These are phyloP conservation scores for Tricholoma sp. DNA, from an alignment of 768 basidiomycete genomes.

Conservation along the genomic window DNA sequence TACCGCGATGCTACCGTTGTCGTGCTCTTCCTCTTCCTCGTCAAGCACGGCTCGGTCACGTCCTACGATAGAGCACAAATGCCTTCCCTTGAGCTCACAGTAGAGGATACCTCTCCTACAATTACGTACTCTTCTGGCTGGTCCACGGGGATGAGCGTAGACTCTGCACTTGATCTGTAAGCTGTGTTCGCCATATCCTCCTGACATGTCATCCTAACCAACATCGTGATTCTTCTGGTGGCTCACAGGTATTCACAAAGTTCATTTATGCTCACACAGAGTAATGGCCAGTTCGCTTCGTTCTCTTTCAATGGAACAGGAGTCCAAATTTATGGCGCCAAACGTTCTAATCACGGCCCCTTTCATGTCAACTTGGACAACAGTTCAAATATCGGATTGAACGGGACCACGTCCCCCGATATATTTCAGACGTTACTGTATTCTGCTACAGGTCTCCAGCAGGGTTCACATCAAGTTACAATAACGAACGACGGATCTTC, in stretches of 20 bases:
- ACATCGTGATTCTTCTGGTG: neutral
- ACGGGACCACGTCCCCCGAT: constrained; percentile 23
- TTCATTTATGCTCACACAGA: constrained; percentile 36
- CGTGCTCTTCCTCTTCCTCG: neutral
- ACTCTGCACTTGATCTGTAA: neutral
- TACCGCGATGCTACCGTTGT: neutral
- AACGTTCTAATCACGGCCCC: constrained; percentile 40
- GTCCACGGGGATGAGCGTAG: constrained; percentile 14
- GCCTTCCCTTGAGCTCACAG: constrained; percentile 20
- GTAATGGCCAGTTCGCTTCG: constrained; percentile 23
- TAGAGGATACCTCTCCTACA: constrained; percentile 23
- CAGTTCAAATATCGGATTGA: constrained; percentile 16
- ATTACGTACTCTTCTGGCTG: constrained; percentile 22
- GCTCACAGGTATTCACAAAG: constrained; percentile 28
- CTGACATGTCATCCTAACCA: neutral
- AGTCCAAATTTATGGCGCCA: constrained; percentile 46
- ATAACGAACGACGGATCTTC: constrained; percentile 24
- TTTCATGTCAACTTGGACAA: constrained; percentile 41
- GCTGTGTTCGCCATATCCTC: constrained; percentile 3
- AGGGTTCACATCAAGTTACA: constrained; percentile 33
- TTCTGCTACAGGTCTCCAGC: constrained; percentile 23
- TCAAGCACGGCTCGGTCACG: neutral
- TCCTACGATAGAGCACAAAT: constrained; percentile 6
- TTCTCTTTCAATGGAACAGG: constrained; percentile 47
- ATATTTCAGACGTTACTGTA: constrained; percentile 40